Base-by-base conservation (phyloP, 345 rosid species). In the Angophora floribunda region DNA sequence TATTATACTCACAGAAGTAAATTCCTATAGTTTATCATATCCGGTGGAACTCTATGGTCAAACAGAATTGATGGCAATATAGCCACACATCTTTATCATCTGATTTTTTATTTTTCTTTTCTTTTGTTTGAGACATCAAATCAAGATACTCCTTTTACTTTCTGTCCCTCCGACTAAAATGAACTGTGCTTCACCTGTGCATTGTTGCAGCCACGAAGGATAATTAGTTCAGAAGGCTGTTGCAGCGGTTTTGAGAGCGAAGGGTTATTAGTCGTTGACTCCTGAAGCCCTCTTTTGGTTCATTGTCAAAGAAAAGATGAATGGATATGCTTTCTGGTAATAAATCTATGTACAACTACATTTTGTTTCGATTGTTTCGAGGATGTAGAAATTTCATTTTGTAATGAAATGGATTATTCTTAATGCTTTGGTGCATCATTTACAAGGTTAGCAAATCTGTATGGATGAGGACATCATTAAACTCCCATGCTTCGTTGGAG, bases 101-200 rank as follows among this genome's bases (percentile, higher is more conserved):
- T 53, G 19, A 1, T 7, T 19, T 19, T 19, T 53, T 0, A n/a
- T n/a, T n/a, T 0, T 19, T 21, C 26, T 53, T 7, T 53, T 53
- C 59, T 53, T 53, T 28, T 28, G 70, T 63, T 63, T 13, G 0
- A 0, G 70, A 28, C 4, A 61, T 61, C 30, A 28, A 28, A 61
- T 0, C 70, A 6, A 61, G 32, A 61, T 6, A 13, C 6, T n/a
- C 32, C 15, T 28, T 3, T 28, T 61, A 61, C 14, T 61, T 28
- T 61, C 32, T 61, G 15, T 61, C 6, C 70, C 5, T 61, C 7
- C 14, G 32, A 0, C 70, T 5, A 12, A 28, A 12, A 61, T 61
- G 8, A 28, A 61, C 8, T 6, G 70, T 61, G 7, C 32, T 6
- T 61, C 7, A 28, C 70, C 17, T 63, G 70, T 63, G 32, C 15